These are phyloP conservation scores for Cercospora beticola DNA, from an alignment of 2,329 filamentous ascomycete genomes.

Conservation along the genomic window DNA sequence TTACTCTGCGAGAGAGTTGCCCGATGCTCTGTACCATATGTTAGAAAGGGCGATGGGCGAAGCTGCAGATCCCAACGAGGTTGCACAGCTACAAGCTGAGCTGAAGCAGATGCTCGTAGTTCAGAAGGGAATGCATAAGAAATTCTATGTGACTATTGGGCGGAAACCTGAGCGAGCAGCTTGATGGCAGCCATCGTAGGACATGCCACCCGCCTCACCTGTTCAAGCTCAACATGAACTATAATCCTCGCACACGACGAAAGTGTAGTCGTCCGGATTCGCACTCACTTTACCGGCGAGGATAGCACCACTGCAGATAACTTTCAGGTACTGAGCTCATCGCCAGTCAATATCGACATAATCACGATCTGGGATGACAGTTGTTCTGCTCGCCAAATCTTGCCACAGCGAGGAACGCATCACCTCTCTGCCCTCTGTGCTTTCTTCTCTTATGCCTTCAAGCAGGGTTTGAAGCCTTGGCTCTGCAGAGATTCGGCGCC, in stretches of 20 bases:
- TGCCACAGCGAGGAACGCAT: background rate
- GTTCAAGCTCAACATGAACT: background rate
- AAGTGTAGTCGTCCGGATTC: background rate
- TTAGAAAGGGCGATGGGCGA: conserved; percentile 7
- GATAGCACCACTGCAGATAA: background rate
- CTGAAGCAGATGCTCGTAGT: conserved; percentile 13
- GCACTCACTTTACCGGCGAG: background rate
- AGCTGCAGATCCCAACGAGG: background rate
- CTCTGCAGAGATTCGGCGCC: background rate
- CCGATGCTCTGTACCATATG: conserved; percentile 15
- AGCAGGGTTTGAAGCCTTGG: background rate
- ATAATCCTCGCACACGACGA: background rate
- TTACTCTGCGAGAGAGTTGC: conserved; percentile 10
- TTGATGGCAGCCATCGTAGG: background rate
- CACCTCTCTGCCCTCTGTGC: background rate
- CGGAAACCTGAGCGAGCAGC: conserved; percentile 11
- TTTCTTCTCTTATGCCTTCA: background rate
- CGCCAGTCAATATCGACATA: background rate
- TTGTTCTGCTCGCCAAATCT: background rate
- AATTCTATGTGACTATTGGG: conserved; percentile 18
- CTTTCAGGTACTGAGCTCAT: background rate
- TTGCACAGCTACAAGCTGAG: conserved; percentile 13
- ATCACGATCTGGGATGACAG: background rate
- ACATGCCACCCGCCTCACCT: background rate
- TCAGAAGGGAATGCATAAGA: conserved; percentile 9